Evolutionary conservation across 768 basidiomycete species (phyloP), one percentile per base, ranked within the genome.

Genomic region (Rhodotorula sphaerocarpa): DNA sequence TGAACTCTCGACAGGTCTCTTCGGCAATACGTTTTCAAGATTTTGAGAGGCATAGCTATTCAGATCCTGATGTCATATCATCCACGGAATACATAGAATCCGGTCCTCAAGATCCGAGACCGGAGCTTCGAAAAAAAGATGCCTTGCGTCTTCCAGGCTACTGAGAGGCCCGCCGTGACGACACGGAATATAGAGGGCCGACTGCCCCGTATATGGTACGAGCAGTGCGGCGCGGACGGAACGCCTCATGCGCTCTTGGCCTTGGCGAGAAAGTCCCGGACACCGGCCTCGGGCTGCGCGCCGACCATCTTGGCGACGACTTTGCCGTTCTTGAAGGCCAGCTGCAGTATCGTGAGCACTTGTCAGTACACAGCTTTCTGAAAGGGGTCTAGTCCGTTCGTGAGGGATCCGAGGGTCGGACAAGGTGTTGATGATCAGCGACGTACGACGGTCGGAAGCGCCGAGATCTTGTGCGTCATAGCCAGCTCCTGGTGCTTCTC

Each of bases 261-360:
- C 39, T 66, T 48, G 7, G 57, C 45, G 25, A 66, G 41, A 46
- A 66, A 66, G 42, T 61, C 52, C n/a, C 36, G 25, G n/a, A 66
- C 65, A 15, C 50, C 59, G 3, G 42, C 27, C 43, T 61, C 59
- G 7, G 27, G 50, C 20, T 48, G 50, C 18, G 59, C 65, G 7
- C 65, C 65, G 15, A 61, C 54, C 52, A 66, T 61, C 46, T 66
- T 60, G 27, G 51, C 59, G 39, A 66, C 44, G 10, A 61, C 41
- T 23, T 54, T 14, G 16, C 65, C 65, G 39, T 61, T 61, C 57
- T 61, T 61, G 59, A 66, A 61, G n/a, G 65, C 65, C 14, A 66
- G 50, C 64, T 64, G 57, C 16, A 20, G 18, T 36, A 11, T 20
- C 18, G 25, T 28, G 9, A 15, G 20, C 44, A 3, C n/a, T 9